A percentile compares a stretch with the other conserved stretches of the same genome.
Evolutionary conservation across 306 rosid genomes (phyloP).

Genomic region (Trichosanthes truncata): DNA sequence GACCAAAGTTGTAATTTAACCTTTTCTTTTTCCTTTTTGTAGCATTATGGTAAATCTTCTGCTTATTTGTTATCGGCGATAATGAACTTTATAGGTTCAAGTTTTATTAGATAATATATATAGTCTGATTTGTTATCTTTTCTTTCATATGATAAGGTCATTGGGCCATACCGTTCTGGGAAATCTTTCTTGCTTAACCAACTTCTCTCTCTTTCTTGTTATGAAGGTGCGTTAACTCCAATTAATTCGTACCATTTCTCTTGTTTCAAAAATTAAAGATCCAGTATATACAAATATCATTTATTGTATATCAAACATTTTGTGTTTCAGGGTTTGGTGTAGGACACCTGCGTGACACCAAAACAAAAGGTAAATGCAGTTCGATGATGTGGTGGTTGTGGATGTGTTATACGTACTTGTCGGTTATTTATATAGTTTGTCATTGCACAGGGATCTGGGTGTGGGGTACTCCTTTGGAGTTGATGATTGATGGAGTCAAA

Average conservation of each 20-base stretch:
- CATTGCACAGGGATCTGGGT: conserved; percentile 78
- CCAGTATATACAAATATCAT: background rate
- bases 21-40: background rate
- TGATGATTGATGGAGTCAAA: conserved; percentile 71
- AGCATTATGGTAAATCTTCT: background rate
- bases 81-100: background rate
- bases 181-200: conserved; percentile 94
- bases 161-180: conserved; percentile 97
- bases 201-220: conserved; percentile 91
- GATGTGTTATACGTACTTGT: conserved; percentile 12
- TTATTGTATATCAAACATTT: conserved; percentile 3
- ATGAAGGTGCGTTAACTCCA: conserved; percentile 51
- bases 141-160: conserved; percentile 44
- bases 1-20: background rate
- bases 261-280: background rate
- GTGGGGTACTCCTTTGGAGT: conserved; percentile 85
- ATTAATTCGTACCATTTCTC: conserved; percentile 4
- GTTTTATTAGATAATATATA: background rate
- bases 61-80: background rate
- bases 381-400: conserved; percentile 15
- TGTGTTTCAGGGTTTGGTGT: conserved; percentile 78
- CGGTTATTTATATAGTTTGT: background rate
- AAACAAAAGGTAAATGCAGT: conserved; percentile 67
- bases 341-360: conserved; percentile 97
- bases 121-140: background rate